Conservation (phyloP, 208 protist genomes). For the Blastocrithidia nonstop region DNA sequence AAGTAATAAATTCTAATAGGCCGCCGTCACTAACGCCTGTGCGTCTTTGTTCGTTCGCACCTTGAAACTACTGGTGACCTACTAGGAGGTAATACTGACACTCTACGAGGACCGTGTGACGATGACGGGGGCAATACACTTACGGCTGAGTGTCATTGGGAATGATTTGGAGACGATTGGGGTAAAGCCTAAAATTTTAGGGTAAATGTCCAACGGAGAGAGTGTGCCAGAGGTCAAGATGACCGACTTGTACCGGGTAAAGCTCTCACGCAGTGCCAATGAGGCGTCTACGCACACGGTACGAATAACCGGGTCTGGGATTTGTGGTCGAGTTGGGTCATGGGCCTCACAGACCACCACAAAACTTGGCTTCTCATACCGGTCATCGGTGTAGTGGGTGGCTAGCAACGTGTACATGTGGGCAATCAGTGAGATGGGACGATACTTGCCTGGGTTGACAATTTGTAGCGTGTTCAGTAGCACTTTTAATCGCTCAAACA, state of each 20-base stretch:
- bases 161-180: constrained; percentile 87
- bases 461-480: constrained; percentile 94
- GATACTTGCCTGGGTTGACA: constrained; percentile 86
- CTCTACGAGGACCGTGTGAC: constrained; percentile 80
- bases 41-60: constrained; percentile 57
- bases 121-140: constrained; percentile 92
- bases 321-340: constrained; percentile 79
- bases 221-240: constrained; percentile 96
- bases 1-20: constrained; percentile 92
- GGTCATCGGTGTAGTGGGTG: constrained; percentile 86
- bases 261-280: constrained; percentile 92
- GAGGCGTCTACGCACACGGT: constrained; percentile 94
- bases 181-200: constrained; percentile 95
- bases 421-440: constrained; percentile 81
- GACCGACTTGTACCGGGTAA: constrained; percentile 90
- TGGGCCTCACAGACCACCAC: constrained; percentile 94
- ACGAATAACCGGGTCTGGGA: constrained; percentile 83
- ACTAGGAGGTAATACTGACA: constrained; percentile 73
- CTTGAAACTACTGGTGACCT: constrained; percentile 83
- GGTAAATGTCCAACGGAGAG: constrained; percentile 98
- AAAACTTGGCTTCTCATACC: constrained; percentile 80
- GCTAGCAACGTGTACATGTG: constrained; percentile 93
- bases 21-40: constrained; percentile 87
- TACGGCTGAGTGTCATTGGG: constrained; percentile 90
- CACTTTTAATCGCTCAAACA: constrained; percentile 85